Evolutionary conservation across 352 stramenopile genomes (phyloP), one percentile per base, ranked within the genome.

Genomic region (Pythium sp.): DNA sequence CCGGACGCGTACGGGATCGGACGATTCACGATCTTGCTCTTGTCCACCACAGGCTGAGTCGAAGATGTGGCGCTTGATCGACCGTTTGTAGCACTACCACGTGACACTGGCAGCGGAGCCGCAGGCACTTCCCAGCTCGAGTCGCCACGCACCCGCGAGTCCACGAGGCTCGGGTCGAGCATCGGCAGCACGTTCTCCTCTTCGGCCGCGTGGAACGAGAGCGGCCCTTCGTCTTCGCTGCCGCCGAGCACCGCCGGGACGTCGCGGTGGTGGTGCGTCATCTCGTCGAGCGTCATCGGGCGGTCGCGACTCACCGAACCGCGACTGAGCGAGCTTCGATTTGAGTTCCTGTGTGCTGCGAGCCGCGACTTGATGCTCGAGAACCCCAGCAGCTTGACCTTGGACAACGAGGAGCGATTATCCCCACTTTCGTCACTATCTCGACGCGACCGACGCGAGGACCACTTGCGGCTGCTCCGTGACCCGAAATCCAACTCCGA

Each of bases 121-220:
- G 68, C 26, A 0, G 73, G 68, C 7, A 76, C 68, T 22, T 77
- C 74, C 74, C 76, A 83, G 63, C 76, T 79, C 55, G 76, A 82
- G 64, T 84, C 76, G 22, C 61, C 71, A 47, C 76, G 76, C 12
- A 53, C 71, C 47, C 70, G 70, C 3, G 68, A 30, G 58, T 86
- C 76, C 30, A 80, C 70, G 20, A 57, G 65, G 6, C 72, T 64
- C 38, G 68, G 59, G 22, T 83, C 74, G 51, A 82, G 65, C 76
- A 80, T 82, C 0, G 74, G 72, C 8, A 80, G 30, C 5, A 75
- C 68, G 11, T 74, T 71, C 30, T 79, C 71, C 1, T 58, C 47
- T 30, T 62, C 26, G 60, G 54, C 6, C 70, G 36, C 11, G 18
- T 56, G 43, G 46, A 59, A 59, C 12, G 54, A 49, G 6, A 59